A percentile compares a stretch with the other conserved stretches of the same genome.
phyloP scores from a whole-genome alignment of 768 basidiomycete genomes.

The Mycena venus region DNA sequence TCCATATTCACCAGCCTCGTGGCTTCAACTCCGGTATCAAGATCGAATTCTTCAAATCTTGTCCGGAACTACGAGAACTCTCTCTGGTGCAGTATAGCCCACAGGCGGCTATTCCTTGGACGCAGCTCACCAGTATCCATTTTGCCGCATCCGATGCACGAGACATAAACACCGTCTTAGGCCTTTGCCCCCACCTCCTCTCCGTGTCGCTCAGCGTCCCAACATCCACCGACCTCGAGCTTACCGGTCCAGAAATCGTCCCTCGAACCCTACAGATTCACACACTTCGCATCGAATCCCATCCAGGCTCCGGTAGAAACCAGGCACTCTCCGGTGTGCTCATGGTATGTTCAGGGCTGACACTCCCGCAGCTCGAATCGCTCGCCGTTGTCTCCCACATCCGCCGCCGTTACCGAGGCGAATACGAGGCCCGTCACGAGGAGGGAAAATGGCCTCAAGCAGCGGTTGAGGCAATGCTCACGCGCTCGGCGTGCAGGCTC shows the following conservation, averaged over 20 bases:
- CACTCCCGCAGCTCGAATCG: background rate
- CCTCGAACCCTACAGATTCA: background rate
- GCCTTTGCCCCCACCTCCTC: background rate
- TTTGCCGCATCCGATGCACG: background rate
- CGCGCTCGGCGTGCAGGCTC: slow-evolving; percentile 1
- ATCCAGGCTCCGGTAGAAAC: background rate
- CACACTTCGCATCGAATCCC: background rate
- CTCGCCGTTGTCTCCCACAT: background rate
- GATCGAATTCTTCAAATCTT: background rate
- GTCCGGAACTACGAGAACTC: background rate
- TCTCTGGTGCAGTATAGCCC: background rate
- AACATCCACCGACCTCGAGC: background rate
- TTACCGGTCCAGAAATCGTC: background rate
- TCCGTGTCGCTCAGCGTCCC: background rate
- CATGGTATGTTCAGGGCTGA: background rate
- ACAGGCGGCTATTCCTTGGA: background rate
- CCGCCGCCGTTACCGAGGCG: background rate
- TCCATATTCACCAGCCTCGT: background rate
- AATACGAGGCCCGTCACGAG: background rate
- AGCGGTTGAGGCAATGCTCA: background rate
- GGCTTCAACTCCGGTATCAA: background rate
- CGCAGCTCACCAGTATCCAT: slow-evolving; percentile 14
- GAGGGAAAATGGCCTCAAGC: background rate
- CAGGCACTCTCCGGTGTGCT: background rate
- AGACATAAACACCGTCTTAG: background rate